phyloP scores from a whole-genome alignment of 345 rosid genomes.

The Syzygium oleosum region DNA sequence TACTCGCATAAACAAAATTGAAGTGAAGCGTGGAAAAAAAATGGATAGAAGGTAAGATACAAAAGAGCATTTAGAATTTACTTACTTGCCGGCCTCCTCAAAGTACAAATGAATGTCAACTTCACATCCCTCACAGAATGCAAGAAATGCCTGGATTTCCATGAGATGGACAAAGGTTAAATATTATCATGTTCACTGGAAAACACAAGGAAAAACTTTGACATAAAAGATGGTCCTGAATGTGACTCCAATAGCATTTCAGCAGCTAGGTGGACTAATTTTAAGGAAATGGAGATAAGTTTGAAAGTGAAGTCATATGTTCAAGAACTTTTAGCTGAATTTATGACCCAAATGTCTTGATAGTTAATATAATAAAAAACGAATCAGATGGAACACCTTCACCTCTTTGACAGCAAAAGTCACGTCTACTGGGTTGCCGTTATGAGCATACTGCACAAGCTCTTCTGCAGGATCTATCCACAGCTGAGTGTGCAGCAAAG shows the following conservation, averaged over 20 bases:
- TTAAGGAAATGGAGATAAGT: not conserved
- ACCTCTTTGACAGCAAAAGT: not conserved
- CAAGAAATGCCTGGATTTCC: conserved; percentile 65
- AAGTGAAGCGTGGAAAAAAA: not conserved
- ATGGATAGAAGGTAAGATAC: not conserved
- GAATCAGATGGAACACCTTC: no score
- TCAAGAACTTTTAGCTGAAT: not conserved
- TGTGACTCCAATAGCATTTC: no score
- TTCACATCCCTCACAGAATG: conserved; percentile 91
- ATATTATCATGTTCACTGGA: not conserved
- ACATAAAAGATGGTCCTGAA: no score
- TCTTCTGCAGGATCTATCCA: no score
- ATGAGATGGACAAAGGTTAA: not conserved
- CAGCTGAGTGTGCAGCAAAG: no score
- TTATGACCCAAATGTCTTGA: not conserved
- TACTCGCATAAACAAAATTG: not conserved
- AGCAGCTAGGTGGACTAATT: not conserved
- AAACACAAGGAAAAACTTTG: not conserved
- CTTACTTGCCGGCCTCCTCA: conserved; percentile 94
- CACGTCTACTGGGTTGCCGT: no score
- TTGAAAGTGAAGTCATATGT: not conserved
- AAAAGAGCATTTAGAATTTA: conserved; percentile 2
- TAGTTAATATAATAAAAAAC: no score
- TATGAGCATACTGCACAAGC: no score
- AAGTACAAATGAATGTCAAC: conserved; percentile 69